phyloP scores from a whole-genome alignment of 371 early-diverging fungal species.

The Apophysomyces sp. region DNA sequence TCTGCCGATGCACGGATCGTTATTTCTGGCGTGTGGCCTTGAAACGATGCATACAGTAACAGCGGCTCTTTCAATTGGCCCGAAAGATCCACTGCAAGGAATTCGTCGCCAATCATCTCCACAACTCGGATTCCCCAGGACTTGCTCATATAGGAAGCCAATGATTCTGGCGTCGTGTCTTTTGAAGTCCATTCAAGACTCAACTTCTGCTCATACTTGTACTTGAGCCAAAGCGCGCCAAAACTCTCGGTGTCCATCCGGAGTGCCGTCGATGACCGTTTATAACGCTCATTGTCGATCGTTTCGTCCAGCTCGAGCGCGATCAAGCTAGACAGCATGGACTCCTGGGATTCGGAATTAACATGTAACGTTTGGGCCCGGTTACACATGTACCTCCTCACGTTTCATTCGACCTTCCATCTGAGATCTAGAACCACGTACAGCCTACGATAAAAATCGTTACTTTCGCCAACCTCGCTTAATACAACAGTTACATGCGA shows the following conservation, averaged over 20 bases:
- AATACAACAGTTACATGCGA: not conserved
- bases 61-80: not conserved
- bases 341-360: constrained; percentile 2
- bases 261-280: too few relatives aligned
- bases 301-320: constrained; percentile 18
- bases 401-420: not conserved
- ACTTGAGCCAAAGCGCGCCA: constrained; percentile 30
- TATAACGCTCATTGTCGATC: not conserved
- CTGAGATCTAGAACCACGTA: not conserved
- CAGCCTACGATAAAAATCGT: not conserved
- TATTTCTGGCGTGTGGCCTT: not conserved
- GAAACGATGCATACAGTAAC: constrained; percentile 20
- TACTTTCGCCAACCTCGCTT: not conserved
- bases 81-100: constrained; percentile 18
- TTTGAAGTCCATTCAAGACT: not conserved
- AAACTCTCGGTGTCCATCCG: not conserved
- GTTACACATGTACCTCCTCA: not conserved
- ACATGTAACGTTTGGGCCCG: not conserved
- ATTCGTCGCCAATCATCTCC: constrained; percentile 33
- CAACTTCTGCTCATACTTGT: constrained; percentile 12
- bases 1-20: not conserved
- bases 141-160: not conserved
- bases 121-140: constrained; percentile 21
- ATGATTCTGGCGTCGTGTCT: constrained; percentile 4
- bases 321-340: constrained; percentile 24